phyloP scores from a whole-genome alignment of 1,284 basidiomycete species.

The Melampsora larici-populina region DNA sequence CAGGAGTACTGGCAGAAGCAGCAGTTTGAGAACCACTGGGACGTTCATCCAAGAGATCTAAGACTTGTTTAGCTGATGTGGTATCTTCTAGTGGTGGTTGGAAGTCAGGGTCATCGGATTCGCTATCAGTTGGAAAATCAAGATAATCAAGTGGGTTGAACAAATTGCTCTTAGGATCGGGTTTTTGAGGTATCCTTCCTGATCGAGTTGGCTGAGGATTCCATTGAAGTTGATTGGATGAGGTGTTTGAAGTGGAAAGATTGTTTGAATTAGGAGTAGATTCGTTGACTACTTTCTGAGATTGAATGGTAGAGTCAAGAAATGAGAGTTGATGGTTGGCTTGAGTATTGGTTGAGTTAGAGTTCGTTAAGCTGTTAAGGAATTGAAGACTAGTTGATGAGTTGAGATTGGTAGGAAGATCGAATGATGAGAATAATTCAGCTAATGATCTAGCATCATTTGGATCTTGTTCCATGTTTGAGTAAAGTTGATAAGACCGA shows the following conservation, averaged over 20 bases:
- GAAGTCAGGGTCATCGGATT: conserved; percentile 43
- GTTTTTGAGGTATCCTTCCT: conserved; percentile 29
- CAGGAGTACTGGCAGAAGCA: neutral
- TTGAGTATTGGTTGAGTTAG: neutral
- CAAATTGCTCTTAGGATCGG: neutral
- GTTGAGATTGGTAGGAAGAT: neutral
- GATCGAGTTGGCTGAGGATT: conserved; percentile 30
- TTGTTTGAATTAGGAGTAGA: neutral
- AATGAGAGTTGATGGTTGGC: neutral
- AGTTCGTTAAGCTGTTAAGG: neutral
- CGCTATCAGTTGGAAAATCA: conserved; percentile 32
- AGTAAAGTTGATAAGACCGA: too few species aligned
- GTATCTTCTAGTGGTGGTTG: neutral
- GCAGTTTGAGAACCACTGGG: neutral
- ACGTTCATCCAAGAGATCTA: neutral
- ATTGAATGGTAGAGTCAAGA: neutral
- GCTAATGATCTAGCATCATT: neutral
- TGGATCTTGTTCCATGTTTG: too few species aligned
- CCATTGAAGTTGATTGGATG: neutral
- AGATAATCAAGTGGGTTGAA: conserved; percentile 29
- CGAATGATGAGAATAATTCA: neutral
- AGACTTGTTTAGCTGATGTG: neutral
- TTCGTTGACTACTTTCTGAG: neutral
- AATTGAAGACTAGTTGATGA: neutral
- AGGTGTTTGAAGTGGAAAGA: neutral